Evolutionary conservation across 345 rosid genomes (phyloP).

Genomic region (Lagerstroemia speciosa): DNA sequence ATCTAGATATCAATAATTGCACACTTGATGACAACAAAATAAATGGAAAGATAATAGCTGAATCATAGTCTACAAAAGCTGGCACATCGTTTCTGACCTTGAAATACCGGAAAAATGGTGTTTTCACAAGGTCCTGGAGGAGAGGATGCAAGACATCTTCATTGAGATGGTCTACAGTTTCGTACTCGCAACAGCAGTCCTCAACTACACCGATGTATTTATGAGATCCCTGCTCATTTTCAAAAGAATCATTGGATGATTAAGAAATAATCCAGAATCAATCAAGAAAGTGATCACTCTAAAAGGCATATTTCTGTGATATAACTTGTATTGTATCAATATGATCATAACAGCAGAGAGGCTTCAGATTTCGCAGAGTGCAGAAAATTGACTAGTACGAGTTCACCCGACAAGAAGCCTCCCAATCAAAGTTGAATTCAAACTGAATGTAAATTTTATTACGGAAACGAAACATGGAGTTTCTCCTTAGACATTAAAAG

Average conservation of each 20-base stretch:
- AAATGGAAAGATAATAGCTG: neutral
- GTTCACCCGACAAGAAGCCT: neutral
- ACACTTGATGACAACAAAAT: neutral
- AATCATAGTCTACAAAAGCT: neutral
- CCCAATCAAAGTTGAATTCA: neutral
- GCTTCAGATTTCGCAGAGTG: neutral
- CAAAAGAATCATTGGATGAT: neutral
- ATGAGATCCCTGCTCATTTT: constrained; percentile 27
- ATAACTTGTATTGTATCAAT: neutral
- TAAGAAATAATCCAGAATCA: constrained; percentile 2
- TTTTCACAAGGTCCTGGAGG: constrained; percentile 70
- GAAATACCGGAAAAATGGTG: constrained; percentile 79
- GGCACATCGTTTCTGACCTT: constrained; percentile 40
- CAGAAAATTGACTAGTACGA: neutral
- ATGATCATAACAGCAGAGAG: neutral
- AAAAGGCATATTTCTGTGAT: neutral
- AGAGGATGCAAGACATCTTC: constrained; percentile 58
- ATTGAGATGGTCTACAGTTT: constrained; percentile 67
- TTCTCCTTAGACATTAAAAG: constrained; percentile 1
- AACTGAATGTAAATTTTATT: neutral
- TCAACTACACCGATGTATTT: constrained; percentile 65
- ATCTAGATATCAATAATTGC: neutral
- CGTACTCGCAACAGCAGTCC: constrained; percentile 91
- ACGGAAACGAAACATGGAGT: neutral
- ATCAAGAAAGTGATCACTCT: neutral